phyloP scores from a whole-genome alignment of 2,329 filamentous ascomycete species.

The Sporothrix globosa region DNA sequence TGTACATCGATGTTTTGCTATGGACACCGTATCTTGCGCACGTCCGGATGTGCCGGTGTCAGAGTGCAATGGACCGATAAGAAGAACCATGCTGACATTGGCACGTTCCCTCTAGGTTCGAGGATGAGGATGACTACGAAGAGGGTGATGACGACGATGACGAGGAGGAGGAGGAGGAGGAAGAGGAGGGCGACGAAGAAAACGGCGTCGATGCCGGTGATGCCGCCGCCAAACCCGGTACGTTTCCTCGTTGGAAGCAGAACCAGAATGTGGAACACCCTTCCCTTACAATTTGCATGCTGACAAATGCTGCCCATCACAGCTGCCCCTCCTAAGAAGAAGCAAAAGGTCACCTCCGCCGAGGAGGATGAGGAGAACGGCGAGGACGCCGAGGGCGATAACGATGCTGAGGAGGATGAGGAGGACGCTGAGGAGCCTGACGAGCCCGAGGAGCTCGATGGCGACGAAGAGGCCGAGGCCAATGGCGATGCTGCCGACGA shows the following conservation, averaged over 20 bases:
- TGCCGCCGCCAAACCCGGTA: slow-evolving; percentile 29
- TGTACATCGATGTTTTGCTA: neutral
- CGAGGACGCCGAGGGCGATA: slow-evolving; percentile 37
- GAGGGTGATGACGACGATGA: slow-evolving; percentile 40
- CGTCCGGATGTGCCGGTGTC: neutral
- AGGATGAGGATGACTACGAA: slow-evolving; percentile 40
- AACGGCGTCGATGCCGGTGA: slow-evolving; percentile 41
- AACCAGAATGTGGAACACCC: slow-evolving; percentile 37
- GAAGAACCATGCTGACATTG: slow-evolving; percentile 2
- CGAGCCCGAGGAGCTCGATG: slow-evolving; percentile 40
- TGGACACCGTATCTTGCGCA: neutral
- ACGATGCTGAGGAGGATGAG: slow-evolving; percentile 37
- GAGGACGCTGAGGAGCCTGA: slow-evolving; percentile 43
- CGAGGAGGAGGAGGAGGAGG: slow-evolving; percentile 45
- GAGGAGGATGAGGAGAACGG: slow-evolving; percentile 41
- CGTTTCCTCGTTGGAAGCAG: neutral
- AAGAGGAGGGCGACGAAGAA: slow-evolving; percentile 47
- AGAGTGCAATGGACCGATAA: neutral
- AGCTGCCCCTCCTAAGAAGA: slow-evolving; percentile 54
- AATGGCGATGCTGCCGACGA: slow-evolving; percentile 31
- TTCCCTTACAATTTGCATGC: neutral
- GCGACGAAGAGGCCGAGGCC: slow-evolving; percentile 40
- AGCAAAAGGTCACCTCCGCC: slow-evolving; percentile 52
- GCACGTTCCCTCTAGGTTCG: slow-evolving; percentile 24
- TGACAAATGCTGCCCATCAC: neutral